Evolutionary conservation across 164 flowering plant genomes (phyloP), one percentile per base, ranked within the genome.

Genomic region (Hamamelis virginiana): DNA sequence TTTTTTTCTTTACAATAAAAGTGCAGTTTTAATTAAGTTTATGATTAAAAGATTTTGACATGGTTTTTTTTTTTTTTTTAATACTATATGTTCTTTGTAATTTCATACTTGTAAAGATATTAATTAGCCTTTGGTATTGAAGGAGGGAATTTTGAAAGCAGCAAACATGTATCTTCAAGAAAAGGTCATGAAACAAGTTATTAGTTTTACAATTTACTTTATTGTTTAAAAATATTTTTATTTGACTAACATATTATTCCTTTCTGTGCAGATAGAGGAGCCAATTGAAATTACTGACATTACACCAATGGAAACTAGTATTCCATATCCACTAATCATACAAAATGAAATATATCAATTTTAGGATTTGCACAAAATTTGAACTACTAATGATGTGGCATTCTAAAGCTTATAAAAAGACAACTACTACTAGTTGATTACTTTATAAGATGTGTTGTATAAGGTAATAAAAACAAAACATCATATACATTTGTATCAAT

Each of bases 151-250:
- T 41, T 76, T 84, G 45, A 72, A 64, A 56, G 84, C 82, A 45
- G 84, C 85, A 63, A 82, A 84, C 69, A 71, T 78, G 60, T 71
- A 73, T 69, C 81, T 84, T 44, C 85, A 76, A 45, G 81, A 82
- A 15, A 78, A 76, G 87, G 87, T 82, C 71, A 61, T 28, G 12
- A 59, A 14, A 70, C 15, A 55, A 21, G 26, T 23, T 8, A 25
- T 8, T 46, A 5, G 53, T 22, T 25, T 18, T 62, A 50, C 6
- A 21, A 33, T n/a, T 4, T 25, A 2, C 5, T 23, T 47, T 4
- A 45, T 3, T 19, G 14, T 27, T 0, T 63, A 4, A 15, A 4
- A 33, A 18, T 53, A 19, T 53, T n/a, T 9, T 33, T 18, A 26
- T 59, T 21, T 50, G 10, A n/a, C 21, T 21, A 25, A 62, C 26